Evolutionary conservation across 106 monocot genomes (phyloP), one percentile per base, ranked within the genome.

Genomic region (Ottelia alismoides): DNA sequence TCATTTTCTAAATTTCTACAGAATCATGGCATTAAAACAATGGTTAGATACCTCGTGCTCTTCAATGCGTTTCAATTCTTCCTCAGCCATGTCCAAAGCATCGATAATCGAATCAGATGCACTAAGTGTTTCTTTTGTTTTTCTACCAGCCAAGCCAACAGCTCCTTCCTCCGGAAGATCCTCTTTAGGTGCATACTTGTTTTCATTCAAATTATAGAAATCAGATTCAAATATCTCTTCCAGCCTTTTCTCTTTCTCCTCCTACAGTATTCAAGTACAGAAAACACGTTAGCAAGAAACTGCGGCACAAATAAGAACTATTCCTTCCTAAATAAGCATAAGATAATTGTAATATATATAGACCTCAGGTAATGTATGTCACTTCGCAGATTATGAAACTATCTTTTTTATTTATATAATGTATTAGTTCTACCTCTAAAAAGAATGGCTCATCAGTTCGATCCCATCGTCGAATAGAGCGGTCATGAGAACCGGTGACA

Each of bases 381-480:
- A n/a, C n/a, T n/a, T n/a, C n/a, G n/a, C n/a, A n/a, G n/a, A n/a
- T n/a, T n/a, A n/a, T n/a, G n/a, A n/a, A n/a, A n/a, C n/a, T n/a
- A n/a, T n/a, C n/a, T n/a, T n/a, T n/a, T n/a, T n/a, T n/a, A n/a
- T n/a, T n/a, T n/a, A n/a, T n/a, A n/a, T n/a, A n/a, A n/a, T n/a
- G n/a, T n/a, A n/a, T n/a, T n/a, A n/a, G n/a, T n/a, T n/a, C n/a
- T n/a, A 86, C 98, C 85, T 98, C 90, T 43, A 83, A 55, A 62
- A 90, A 90, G 61, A 90, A 85, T 23, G 78, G 82, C 47, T 98
- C 90, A 45, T 90, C 82, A 18, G 85, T 90, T 48, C 90, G 85
- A 62, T 82, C 90, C 98, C 98, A 98, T 26, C 98, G 82, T 19
- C 98, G 81, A 50, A 98, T 79, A 31, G 98, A 98, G 44, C 98